Evolutionary conservation across 805 yeast genomes (phyloP).

Genomic region (Nakazawaea ernobii): DNA sequence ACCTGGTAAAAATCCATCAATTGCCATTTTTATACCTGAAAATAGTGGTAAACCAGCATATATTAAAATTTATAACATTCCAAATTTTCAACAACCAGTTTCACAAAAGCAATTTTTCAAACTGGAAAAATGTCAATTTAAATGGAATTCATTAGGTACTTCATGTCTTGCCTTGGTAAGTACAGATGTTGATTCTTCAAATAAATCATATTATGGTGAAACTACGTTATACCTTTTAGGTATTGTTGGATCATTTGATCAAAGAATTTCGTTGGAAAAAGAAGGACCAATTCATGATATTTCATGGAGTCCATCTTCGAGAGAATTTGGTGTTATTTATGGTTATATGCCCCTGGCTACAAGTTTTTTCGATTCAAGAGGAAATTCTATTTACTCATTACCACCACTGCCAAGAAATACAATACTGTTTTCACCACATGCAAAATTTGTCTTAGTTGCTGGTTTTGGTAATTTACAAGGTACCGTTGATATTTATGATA

Average conservation of each 20-base stretch:
- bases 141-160: constrained; percentile 94
- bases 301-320: constrained; percentile 93
- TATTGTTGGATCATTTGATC: constrained; percentile 87
- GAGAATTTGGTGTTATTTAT: constrained; percentile 95
- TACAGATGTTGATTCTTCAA: constrained; percentile 92
- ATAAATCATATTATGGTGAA: constrained; percentile 95
- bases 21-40: constrained; percentile 89
- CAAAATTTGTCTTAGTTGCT: constrained; percentile 83
- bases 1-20: constrained; percentile 85
- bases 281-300: constrained; percentile 98
- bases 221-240: constrained; percentile 87
- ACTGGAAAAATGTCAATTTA: constrained; percentile 88
- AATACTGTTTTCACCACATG: constrained; percentile 89
- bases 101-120: constrained; percentile 88
- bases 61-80: constrained; percentile 77
- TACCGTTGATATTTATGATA: constrained; percentile 88
- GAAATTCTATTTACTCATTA: constrained; percentile 75
- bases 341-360: constrained; percentile 98
- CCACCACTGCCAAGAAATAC: constrained; percentile 89
- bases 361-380: constrained; percentile 90
- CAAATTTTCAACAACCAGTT: constrained; percentile 70
- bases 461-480: constrained; percentile 99
- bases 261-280: constrained; percentile 77
- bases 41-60: constrained; percentile 83
- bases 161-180: constrained; percentile 89